Evolutionary conservation across 805 yeast genomes (phyloP).

Genomic region (Vanderwaltozyma tropicalis): DNA sequence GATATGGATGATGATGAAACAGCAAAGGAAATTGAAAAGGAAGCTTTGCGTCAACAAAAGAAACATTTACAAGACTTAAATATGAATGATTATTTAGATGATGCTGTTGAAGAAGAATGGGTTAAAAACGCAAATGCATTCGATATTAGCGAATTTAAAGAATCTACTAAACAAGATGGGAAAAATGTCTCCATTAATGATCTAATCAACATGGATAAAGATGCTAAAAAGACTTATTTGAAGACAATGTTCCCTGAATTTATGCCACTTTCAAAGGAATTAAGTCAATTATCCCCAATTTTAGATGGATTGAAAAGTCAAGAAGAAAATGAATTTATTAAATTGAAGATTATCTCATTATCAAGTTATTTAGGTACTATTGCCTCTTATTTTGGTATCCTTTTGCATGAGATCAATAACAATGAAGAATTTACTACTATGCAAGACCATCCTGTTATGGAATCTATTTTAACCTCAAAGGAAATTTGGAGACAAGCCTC

Average conservation of each 20-base stretch:
- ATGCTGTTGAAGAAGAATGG: constrained; percentile 69
- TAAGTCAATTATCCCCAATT: constrained; percentile 33
- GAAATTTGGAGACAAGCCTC: constrained; percentile 86
- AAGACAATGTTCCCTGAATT: constrained; percentile 72
- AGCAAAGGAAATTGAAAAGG: constrained; percentile 70
- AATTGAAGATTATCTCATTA: constrained; percentile 57
- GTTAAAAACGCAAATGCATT: constrained; percentile 43
- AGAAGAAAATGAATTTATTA: constrained; percentile 28
- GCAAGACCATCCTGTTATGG: constrained; percentile 89
- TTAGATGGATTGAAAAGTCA: constrained; percentile 31
- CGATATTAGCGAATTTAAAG: constrained; percentile 31
- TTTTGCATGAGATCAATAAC: constrained; percentile 43
- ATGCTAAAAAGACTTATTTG: constrained; percentile 44
- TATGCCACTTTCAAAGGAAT: constrained; percentile 61
- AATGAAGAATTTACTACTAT: constrained; percentile 49
- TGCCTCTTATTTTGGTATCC: constrained; percentile 66
- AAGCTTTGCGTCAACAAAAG: constrained; percentile 80
- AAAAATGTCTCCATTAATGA: constrained; percentile 33
- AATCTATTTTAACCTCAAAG: constrained; percentile 64
- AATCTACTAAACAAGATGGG: constrained; percentile 23
- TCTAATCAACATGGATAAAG: constrained; percentile 38
- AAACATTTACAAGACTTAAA: constrained; percentile 64
- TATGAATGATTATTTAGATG: constrained; percentile 68
- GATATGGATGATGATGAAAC: constrained; percentile 53
- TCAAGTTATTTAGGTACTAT: constrained; percentile 72